phyloP scores from a whole-genome alignment of 768 basidiomycete genomes.

The Chalciporus sphaerocephalus region DNA sequence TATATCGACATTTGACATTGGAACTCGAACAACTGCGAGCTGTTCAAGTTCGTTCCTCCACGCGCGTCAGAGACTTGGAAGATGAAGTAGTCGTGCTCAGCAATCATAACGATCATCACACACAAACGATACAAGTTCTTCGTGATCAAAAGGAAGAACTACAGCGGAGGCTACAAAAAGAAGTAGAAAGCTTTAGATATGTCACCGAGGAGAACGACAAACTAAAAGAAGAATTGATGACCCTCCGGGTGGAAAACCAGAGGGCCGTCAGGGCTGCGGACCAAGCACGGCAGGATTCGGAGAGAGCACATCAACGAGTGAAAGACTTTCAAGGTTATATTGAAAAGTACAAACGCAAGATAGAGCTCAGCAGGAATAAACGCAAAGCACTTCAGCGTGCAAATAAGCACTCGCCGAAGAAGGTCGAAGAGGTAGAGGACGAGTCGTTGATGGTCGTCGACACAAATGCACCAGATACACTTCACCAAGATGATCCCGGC shows the following conservation, averaged over 20 bases:
- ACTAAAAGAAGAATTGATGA: conserved; percentile 19
- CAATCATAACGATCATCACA: conserved; percentile 1
- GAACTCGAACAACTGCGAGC: conserved; percentile 13
- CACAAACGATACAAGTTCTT: conserved; percentile 12
- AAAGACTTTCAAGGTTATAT: conserved; percentile 22
- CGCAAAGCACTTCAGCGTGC: conserved; percentile 20
- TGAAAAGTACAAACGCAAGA: conserved; percentile 21
- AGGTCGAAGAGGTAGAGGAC: conserved; percentile 24
- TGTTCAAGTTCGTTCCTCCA: conserved; percentile 15
- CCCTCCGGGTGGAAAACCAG: conserved; percentile 22
- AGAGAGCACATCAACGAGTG: conserved; percentile 17
- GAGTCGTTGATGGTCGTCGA: conserved; percentile 31
- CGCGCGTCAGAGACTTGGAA: conserved; percentile 6
- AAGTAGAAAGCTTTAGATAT: conserved; percentile 1
- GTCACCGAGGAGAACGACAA: conserved; percentile 12
- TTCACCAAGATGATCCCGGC: conserved; percentile 11
- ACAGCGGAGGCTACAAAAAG: conserved; percentile 11
- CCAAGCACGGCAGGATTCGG: conserved; percentile 12
- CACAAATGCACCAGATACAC: conserved; percentile 21
- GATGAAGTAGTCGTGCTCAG: conserved; percentile 12
- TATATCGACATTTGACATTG: neutral
- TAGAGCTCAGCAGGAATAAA: conserved; percentile 27
- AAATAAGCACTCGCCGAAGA: conserved; percentile 4
- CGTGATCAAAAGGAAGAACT: conserved; percentile 13
- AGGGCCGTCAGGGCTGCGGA: conserved; percentile 16